Evolutionary conservation across 1,284 basidiomycete species (phyloP), one percentile per base, ranked within the genome.

Genomic region (Cutaneotrichosporon sp.): DNA sequence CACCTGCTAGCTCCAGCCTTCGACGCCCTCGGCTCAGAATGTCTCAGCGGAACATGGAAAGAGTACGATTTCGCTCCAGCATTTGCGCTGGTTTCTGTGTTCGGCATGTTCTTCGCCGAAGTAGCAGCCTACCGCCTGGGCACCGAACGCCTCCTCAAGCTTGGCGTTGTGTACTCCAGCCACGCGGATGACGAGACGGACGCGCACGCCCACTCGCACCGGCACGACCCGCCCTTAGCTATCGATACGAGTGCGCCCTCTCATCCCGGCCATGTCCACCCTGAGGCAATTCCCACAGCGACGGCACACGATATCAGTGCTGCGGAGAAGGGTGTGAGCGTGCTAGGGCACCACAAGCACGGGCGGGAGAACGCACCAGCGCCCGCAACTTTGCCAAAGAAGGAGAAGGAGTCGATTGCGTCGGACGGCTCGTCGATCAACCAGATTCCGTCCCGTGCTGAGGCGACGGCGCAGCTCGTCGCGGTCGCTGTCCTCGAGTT

Each of bases 91-190:
- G 69, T 86, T 42, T 84, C 87, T 62, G 84, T 93, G 37, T 91
- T 90, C 70, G 60, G 65, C 38, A 88, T 94, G 57, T 94, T 94
- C 77, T 81, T 91, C 63, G 75, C 88, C 52, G 90, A 96, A 73
- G 73, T 94, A 19, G 69, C 89, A 31, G 88, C 91, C 4, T 91
- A 90, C 75, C 82, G 90, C 31, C 59, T 71, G 31, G 74, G 71
- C 46, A 64, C 70, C 81, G 61, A 55, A 22, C 58, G 49, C 48
- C 65, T 74, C 32, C 62, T 53, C 44, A 61, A 57, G 43, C 62
- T 70, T 9, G 71, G 71, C 31, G 47, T 74, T 14, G 54, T 55
- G 8, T 73, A 73, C 61, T 65, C 64, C 61, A 32, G 68, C 0
- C 86, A 89, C 67, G 57, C 56, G 8, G 67, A 67, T 43, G 79